Conservation (phyloP, 1,284 basidiomycete species). For the Tylopilus sp. region DNA sequence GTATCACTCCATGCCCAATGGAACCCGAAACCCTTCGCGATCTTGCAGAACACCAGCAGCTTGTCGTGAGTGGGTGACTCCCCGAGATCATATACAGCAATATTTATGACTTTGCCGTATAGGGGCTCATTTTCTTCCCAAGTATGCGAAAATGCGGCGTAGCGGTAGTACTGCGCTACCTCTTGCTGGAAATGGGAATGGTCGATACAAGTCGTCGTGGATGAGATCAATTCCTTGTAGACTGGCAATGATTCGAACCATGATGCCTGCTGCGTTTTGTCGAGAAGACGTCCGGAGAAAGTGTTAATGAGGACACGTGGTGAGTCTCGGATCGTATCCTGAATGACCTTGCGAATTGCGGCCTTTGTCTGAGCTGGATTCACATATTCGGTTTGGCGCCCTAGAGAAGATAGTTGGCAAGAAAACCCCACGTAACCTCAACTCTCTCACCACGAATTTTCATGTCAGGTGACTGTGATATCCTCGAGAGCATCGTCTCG, state of each 20-base stretch:
- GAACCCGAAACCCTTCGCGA: not conserved
- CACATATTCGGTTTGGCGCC: not conserved
- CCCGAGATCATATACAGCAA: not conserved
- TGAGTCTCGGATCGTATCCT: not conserved
- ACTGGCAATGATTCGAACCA: not conserved
- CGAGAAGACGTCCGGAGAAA: not conserved
- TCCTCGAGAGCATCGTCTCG: too few species aligned
- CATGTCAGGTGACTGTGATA: too few species aligned
- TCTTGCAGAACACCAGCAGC: not conserved
- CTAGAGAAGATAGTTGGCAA: too few species aligned
- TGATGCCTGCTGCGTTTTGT: not conserved
- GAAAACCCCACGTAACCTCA: too few species aligned
- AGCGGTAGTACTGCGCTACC: conserved; percentile 2
- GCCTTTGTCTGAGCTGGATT: not conserved
- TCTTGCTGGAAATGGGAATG: not conserved
- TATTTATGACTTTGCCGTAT: not conserved
- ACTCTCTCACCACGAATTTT: too few species aligned
- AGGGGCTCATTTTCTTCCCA: conserved; percentile 2
- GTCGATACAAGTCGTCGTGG: not conserved
- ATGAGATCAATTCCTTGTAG: conserved; percentile 1
- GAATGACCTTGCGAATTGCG: not conserved
- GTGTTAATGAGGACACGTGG: conserved; percentile 1
- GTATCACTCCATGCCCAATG: conserved; percentile 1
- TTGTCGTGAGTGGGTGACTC: not conserved
- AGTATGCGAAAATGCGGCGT: conserved; percentile 1